Conservation (phyloP, 2,329 filamentous ascomycete species). For the Penicillium paneum region DNA sequence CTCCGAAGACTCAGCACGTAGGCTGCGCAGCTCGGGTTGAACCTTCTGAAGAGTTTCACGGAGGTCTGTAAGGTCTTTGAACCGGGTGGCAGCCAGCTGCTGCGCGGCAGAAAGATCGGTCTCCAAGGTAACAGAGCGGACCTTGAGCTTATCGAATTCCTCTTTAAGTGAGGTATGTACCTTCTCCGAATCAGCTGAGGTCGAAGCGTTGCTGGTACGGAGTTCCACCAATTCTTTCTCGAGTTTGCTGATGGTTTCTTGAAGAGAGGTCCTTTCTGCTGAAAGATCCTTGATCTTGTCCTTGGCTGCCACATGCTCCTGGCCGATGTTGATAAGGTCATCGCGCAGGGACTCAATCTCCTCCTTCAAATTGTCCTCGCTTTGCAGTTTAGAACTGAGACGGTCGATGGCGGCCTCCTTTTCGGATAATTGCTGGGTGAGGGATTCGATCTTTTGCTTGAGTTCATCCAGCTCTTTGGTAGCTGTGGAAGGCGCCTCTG, state of each 20-base stretch:
- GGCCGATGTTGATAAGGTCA: conserved; percentile 72
- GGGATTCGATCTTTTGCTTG: conserved; percentile 36
- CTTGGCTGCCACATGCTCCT: conserved; percentile 80
- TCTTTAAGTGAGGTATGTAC: conserved; percentile 55
- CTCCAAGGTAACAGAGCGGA: conserved; percentile 66
- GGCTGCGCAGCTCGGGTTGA: conserved; percentile 76
- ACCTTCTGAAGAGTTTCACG: conserved; percentile 76
- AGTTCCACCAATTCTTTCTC: conserved; percentile 66
- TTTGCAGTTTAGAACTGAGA: conserved; percentile 67
- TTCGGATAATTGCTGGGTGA: conserved; percentile 40
- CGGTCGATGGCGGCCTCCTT: conserved; percentile 72
- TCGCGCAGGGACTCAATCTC: conserved; percentile 83
- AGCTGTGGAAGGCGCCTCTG: conserved; percentile 34
- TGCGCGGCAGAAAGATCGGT: conserved; percentile 83
- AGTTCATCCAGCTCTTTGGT: conserved; percentile 28
- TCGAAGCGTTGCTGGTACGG: conserved; percentile 48
- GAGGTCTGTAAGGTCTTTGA: conserved; percentile 81
- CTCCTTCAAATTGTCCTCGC: conserved; percentile 73
- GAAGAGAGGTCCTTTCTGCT: conserved; percentile 64
- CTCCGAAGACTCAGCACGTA: conserved; percentile 72
- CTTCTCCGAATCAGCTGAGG: conserved; percentile 49
- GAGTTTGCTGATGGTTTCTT: conserved; percentile 62
- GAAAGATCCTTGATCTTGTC: conserved; percentile 69
- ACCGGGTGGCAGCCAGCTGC: conserved; percentile 79
- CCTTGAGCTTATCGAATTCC: conserved; percentile 70